Percentiles rank a stretch among this genome's conserved stretches.
phyloP scores from a whole-genome alignment of 2,329 filamentous ascomycete genomes.

The Tolypocladium ophioglossoides region DNA sequence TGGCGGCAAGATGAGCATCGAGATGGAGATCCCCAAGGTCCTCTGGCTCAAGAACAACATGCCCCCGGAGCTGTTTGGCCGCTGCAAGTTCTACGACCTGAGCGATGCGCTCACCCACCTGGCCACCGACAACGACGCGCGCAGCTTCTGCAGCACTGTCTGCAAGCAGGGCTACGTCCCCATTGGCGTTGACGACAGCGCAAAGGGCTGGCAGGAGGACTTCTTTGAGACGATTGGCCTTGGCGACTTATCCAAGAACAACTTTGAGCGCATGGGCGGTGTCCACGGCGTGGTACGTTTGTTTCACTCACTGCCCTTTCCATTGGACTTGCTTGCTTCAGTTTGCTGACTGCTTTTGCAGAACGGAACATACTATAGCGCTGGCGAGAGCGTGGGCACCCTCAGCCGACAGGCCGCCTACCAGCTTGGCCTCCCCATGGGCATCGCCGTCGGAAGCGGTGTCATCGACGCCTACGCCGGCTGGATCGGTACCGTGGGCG shows the following conservation, averaged over 20 bases:
- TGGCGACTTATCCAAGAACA: slow-evolving; percentile 70
- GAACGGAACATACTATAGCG: slow-evolving; percentile 87
- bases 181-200: slow-evolving; percentile 92
- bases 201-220: slow-evolving; percentile 97
- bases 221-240: slow-evolving; percentile 83
- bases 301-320: neutral
- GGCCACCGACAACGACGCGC: slow-evolving; percentile 81
- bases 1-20: slow-evolving; percentile 95
- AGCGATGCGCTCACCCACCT: slow-evolving; percentile 88
- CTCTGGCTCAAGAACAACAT: slow-evolving; percentile 98
- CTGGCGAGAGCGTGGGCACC: slow-evolving; percentile 80
- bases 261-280: slow-evolving; percentile 89
- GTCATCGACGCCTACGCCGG: slow-evolving; percentile 98
- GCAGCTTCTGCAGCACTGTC: slow-evolving; percentile 91
- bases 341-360: slow-evolving; percentile 26
- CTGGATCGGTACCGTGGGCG: slow-evolving; percentile 98
- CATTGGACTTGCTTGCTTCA: neutral
- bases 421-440: slow-evolving; percentile 74
- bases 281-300: slow-evolving; percentile 73
- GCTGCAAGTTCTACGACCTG: slow-evolving; percentile 96
- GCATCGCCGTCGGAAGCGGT: slow-evolving; percentile 87
- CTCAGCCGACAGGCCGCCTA: slow-evolving; percentile 73
- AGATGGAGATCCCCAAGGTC: slow-evolving; percentile 99
- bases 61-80: slow-evolving; percentile 79
- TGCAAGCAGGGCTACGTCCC: slow-evolving; percentile 97